A percentile compares a stretch with the other conserved stretches of the same genome.
Conservation (phyloP, 805 yeast species). For the Candida hispaniensis region DNA sequence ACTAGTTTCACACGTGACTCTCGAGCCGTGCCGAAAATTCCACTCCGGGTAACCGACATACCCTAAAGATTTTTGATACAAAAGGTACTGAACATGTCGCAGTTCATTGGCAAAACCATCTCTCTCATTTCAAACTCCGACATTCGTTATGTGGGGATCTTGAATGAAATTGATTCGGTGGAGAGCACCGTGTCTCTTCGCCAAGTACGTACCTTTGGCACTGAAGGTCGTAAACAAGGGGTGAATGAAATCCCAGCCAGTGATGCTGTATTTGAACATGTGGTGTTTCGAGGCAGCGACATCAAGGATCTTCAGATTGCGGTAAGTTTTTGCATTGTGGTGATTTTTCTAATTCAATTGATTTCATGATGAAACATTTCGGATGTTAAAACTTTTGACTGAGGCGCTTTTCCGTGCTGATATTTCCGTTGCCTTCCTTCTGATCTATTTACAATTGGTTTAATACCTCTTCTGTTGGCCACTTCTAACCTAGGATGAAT, state of each 20-base stretch:
- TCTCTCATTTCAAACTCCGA: slow-evolving; percentile 69
- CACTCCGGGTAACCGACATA: slow-evolving; percentile 1
- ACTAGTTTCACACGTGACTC: not conserved
- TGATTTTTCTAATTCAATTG: not conserved
- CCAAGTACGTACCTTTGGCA: slow-evolving; percentile 74
- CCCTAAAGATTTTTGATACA: not conserved
- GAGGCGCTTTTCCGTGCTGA: slow-evolving; percentile 31
- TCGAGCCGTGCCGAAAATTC: too few species aligned
- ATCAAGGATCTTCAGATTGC: slow-evolving; percentile 81
- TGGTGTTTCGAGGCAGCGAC: slow-evolving; percentile 83
- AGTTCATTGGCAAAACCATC: slow-evolving; percentile 83
- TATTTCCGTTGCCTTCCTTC: slow-evolving; percentile 39
- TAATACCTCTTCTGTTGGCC: too few species aligned
- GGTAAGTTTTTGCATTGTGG: slow-evolving; percentile 39
- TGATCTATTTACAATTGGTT: slow-evolving; percentile 21
- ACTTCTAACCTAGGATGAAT: slow-evolving; percentile 10
- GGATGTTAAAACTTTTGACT: slow-evolving; percentile 26
- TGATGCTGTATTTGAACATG: slow-evolving; percentile 55
- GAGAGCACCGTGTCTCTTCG: slow-evolving; percentile 79
- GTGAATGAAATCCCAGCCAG: slow-evolving; percentile 63
- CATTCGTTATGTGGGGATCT: slow-evolving; percentile 78
- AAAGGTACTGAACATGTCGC: slow-evolving; percentile 53
- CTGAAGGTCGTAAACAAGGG: slow-evolving; percentile 77
- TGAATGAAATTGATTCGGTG: slow-evolving; percentile 80
- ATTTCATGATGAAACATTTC: slow-evolving; percentile 27